phyloP scores from a whole-genome alignment of 2,329 filamentous ascomycete genomes.

The Ilyonectria robusta region DNA sequence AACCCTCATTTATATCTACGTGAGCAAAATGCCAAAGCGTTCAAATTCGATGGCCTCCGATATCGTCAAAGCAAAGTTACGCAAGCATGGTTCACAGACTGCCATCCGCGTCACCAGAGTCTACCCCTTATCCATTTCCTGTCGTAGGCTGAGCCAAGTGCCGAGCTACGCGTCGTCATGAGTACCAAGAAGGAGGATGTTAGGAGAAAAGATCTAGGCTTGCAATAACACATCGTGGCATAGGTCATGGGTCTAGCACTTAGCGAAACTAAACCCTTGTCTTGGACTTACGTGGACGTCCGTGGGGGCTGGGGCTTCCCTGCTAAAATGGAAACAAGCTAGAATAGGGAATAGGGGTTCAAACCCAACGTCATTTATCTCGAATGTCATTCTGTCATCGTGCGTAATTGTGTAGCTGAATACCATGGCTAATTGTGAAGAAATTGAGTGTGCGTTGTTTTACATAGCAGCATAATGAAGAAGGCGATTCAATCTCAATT shows the following conservation, averaged over 20 bases:
- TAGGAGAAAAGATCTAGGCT: not conserved
- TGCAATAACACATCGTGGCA: not conserved
- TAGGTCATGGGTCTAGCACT: not conserved
- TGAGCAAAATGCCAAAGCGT: not conserved
- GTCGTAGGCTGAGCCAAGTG: not conserved
- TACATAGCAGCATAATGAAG: not conserved
- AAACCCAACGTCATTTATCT: not conserved
- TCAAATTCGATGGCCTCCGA: not conserved
- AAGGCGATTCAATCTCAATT: not conserved
- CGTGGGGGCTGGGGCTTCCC: not conserved
- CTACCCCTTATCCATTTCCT: not conserved
- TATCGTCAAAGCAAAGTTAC: not conserved
- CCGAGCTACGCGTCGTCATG: not conserved
- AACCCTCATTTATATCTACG: not conserved
- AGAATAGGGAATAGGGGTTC: not conserved
- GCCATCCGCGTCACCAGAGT: not conserved
- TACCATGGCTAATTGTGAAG: not conserved
- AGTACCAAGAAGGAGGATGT: not conserved
- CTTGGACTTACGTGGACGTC: constrained; percentile 1
- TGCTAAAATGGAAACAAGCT: not conserved
- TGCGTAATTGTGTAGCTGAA: not conserved
- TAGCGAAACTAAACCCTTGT: not conserved
- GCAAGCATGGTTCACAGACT: not conserved
- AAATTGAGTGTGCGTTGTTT: not conserved
- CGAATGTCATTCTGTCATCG: not conserved